Evolutionary conservation across 164 flowering plant genomes (phyloP), one percentile per base, ranked within the genome.

Genomic region (Macadamia integrifolia): DNA sequence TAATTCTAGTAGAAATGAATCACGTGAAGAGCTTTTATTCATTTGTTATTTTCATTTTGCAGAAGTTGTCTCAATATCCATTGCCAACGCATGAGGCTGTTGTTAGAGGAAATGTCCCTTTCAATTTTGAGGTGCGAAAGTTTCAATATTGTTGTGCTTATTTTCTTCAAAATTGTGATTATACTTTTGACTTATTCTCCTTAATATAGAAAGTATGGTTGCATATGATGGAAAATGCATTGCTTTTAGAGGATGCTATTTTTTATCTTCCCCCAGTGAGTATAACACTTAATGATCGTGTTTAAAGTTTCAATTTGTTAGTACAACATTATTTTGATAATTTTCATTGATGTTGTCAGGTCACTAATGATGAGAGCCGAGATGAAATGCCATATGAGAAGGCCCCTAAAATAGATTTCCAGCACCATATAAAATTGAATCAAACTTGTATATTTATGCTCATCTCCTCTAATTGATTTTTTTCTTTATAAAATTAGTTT

Each of bases 11-110:
- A 15, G 10, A 55, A 55, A 49, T 9, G 30, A 18, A 13, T 13
- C n/a, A 46, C 50, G 6, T 0, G 42, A n/a, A 30, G 6, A 28
- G 32, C 57, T 8, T 58, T 14, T 40, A 18, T 60, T 60, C 9
- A 9, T 58, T 40, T 58, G 3, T 61, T 30, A 11, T 1, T 61
- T 31, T 10, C 8, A 6, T 0, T 48, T 65, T 77, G 74, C 84
- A 92, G 94, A 84, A 66, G 3, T 56, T 94, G 29, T 97, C 99
- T 0, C 91, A 75, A 23, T 94, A 70, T 67, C 93, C 98, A 0
- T 72, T 88, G 6, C 98, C 98, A 9, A 87, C 97, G 0, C 98
- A 94, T 72, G 83, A 87, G 17, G 92, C 87, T 11, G 77, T 81
- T 23, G 74, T 68, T 0, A 76, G 90, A 15, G 96, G 97, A 1